Base-by-base conservation (phyloP, 2,329 filamentous ascomycete genomes). In the Botrytis pseudocinerea region DNA sequence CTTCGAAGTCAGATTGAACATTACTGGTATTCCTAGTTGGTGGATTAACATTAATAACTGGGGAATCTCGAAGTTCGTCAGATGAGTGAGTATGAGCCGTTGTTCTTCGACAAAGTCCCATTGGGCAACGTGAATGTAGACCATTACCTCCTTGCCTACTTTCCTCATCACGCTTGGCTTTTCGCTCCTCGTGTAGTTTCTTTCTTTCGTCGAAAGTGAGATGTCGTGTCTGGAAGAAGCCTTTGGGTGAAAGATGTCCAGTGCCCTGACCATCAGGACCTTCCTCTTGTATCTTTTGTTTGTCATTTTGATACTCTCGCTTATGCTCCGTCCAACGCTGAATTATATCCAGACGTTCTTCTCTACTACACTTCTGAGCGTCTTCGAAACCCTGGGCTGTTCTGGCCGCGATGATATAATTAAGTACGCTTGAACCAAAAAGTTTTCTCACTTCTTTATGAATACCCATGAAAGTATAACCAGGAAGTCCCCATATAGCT, bases 401-500 rank as follows among this genome's bases (percentile, higher is more conserved):
- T 63, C 93, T 87, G 3, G 93, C 92, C 1, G 92, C 89, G 63
- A 94, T 89, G 76, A 97, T 93, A 80, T 95, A 95, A 76, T 93
- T 94, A 66, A 93, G 86, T 28, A 93, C 89, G 75, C 89, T 93
- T 62, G 87, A 89, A 38, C 91, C 89, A 76, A 93, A 91, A 63
- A 87, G 82, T 75, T 91, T 93, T 75, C 90, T 87, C 70, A 96
- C 86, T 80, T 95, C 92, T 59, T 92, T 92, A 78, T 95, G 90
- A 1, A 96, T 85, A 2, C 94, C 94, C 80, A 95, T 93, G 85
- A 95, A 92, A 5, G 93, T 88, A 79, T 96, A 97, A 8, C 91
- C 94, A 0, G 93, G 93, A 6, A 97, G 82, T 1, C 89, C 88
- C 88, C 89, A 93, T 25, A 92, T 81, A 9, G 87, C 90, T 86